Evolutionary conservation across 257 asterid genomes (phyloP), one percentile per base, ranked within the genome.

Genomic region (Handroanthus guayacan): DNA sequence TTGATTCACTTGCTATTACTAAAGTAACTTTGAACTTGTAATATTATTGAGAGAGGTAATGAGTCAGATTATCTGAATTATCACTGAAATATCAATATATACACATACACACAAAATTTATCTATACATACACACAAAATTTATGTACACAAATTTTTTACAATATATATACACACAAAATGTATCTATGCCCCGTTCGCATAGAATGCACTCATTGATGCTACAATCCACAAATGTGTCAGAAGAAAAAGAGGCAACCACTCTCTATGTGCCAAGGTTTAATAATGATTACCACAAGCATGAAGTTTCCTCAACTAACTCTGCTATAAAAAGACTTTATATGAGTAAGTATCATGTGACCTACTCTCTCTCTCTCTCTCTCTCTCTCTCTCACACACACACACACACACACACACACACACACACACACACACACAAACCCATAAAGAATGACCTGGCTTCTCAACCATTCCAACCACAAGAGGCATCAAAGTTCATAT

Each of bases 271-370:
- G 34, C 31, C 70, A 16, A 44, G 43, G 73, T 76, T 34, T 69
- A 60, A 79, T 65, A 66, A 50, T 66, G 66, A 73, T 63, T 52
- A 18, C 74, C 57, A 31, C 50, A 14, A 65, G 5, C 52, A 18
- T 66, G 45, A 69, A 50, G 63, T 77, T 52, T 66, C 67, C 64
- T 25, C 31, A 25, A 74, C 68, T 61, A 36, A 77, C 73, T 66
- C 61, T 17, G 60, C 66, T 11, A 67, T 41, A 41, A 64, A 75
- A 77, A 56, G 70, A 73, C 39, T 75, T 47, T 54, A 43, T 65
- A 65, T 76, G 73, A 75, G 83, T 75, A 79, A 64, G 89, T 86
- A 87, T 88, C 97, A 78, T 86, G 95, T 91, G 93, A 89, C 76
- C 72, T 82, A 11, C 75, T 70, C 85, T 2, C 1, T 52, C 48